phyloP scores from a whole-genome alignment of 2,329 filamentous ascomycete genomes.

The Ophiostoma tasmaniense region DNA sequence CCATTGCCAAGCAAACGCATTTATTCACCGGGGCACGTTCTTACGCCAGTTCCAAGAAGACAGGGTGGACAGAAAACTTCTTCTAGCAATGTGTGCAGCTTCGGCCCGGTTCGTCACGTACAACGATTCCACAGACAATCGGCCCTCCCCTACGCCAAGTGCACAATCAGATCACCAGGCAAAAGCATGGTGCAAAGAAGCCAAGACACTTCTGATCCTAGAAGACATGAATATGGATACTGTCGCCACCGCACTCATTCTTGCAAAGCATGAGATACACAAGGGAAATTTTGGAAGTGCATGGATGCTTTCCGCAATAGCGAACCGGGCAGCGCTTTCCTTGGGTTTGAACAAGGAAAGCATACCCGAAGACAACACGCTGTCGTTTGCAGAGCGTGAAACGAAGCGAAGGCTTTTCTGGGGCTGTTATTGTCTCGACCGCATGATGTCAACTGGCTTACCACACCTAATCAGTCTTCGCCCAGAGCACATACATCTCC shows the following conservation, averaged over 20 bases:
- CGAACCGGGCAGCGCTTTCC: background rate
- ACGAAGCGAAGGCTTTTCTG: constrained; percentile 6
- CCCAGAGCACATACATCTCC: background rate
- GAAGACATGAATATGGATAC: constrained; percentile 8
- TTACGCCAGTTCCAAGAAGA: background rate
- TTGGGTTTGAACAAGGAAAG: background rate
- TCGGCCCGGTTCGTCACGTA: background rate
- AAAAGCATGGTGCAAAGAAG: constrained; percentile 1
- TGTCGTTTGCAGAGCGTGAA: background rate
- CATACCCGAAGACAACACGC: background rate
- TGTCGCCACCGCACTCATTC: background rate
- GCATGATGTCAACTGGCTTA: constrained; percentile 5
- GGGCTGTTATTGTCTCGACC: constrained; percentile 9
- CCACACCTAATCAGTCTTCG: background rate
- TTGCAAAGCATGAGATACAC: constrained; percentile 3
- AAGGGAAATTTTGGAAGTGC: constrained; percentile 1
- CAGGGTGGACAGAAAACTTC: background rate
- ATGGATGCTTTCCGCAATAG: constrained; percentile 5
- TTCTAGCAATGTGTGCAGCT: background rate
- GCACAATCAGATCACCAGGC: background rate
- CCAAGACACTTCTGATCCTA: constrained; percentile 5
- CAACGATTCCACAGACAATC: background rate
- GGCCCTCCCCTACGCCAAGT: background rate
- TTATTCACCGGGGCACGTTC: background rate
- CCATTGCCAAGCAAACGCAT: background rate